These are phyloP conservation scores for Stromatinia cepivora DNA, from an alignment of 2,329 filamentous ascomycete genomes.

Conservation along the genomic window DNA sequence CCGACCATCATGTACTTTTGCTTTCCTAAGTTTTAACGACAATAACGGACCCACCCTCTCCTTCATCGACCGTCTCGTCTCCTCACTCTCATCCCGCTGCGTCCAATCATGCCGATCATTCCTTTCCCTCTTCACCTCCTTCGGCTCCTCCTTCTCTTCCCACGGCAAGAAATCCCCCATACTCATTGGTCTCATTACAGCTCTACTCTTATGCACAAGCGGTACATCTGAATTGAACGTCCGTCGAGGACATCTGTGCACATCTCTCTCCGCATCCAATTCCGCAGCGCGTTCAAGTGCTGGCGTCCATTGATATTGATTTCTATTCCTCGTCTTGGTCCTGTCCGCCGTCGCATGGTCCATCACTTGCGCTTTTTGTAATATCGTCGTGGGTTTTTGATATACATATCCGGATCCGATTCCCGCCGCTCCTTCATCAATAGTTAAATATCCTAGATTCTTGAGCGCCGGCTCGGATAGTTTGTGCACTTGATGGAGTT, in stretches of 20 bases:
- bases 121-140: conserved; percentile 12
- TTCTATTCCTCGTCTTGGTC: conserved; percentile 44
- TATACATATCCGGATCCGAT: neutral
- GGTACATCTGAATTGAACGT: conserved; percentile 37
- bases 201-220: conserved; percentile 11
- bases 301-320: conserved; percentile 47
- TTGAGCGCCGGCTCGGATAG: conserved; percentile 48
- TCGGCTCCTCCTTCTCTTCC: conserved; percentile 28
- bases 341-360: conserved; percentile 42
- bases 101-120: conserved; percentile 52
- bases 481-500: conserved; percentile 46
- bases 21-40: conserved; percentile 48
- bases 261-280: conserved; percentile 34
- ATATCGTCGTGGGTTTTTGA: conserved; percentile 23
- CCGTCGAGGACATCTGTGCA: conserved; percentile 39
- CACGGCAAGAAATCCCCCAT: conserved; percentile 32
- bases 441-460: conserved; percentile 42
- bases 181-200: conserved; percentile 29
- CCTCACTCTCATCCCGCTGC: conserved; percentile 52
- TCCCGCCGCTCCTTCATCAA: conserved; percentile 29
- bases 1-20: conserved; percentile 28
- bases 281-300: conserved; percentile 45
- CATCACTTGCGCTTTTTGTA: conserved; percentile 31
- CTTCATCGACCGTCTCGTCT: conserved; percentile 32
- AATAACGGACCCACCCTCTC: conserved; percentile 39